A percentile compares a stretch with the other conserved stretches of the same genome.
These are phyloP conservation scores for Sporothrix schenckii DNA, from an alignment of 2,329 filamentous ascomycete species.

Conservation along the genomic window DNA sequence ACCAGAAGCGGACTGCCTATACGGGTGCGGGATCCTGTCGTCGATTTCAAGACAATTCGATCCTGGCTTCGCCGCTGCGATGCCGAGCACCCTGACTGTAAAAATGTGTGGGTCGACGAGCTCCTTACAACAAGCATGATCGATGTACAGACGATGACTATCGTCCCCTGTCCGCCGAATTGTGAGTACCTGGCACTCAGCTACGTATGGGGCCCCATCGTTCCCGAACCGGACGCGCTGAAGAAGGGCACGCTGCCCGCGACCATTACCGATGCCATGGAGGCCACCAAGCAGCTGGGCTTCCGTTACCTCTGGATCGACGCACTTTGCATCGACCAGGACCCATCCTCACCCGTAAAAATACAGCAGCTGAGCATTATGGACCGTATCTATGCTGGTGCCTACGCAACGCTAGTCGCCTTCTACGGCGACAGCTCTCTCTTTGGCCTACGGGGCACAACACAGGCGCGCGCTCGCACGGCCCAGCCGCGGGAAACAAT, in stretches of 20 bases:
- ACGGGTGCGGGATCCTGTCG: background rate
- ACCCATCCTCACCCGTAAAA: background rate
- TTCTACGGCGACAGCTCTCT: slow-evolving; percentile 23
- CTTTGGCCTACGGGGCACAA: slow-evolving; percentile 6
- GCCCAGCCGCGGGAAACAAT: slow-evolving; percentile 21
- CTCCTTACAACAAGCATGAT: slow-evolving; percentile 21
- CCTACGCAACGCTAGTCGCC: slow-evolving; percentile 21
- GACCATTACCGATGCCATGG: slow-evolving; percentile 32
- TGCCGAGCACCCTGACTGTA: slow-evolving; percentile 14
- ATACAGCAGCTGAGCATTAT: slow-evolving; percentile 25
- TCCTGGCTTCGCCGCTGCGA: slow-evolving; percentile 38
- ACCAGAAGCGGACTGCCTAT: background rate
- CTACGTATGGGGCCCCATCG: slow-evolving; percentile 30
- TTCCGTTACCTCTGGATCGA: slow-evolving; percentile 35
- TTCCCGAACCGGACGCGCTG: background rate
- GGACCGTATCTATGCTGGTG: slow-evolving; percentile 28
- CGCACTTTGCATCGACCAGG: slow-evolving; percentile 35
- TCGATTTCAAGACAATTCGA: background rate
- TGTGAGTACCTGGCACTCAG: slow-evolving; percentile 30
- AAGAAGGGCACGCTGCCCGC: slow-evolving; percentile 18
- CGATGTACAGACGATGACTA: slow-evolving; percentile 12
- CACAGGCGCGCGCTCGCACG: background rate
- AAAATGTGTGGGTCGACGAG: slow-evolving; percentile 1
- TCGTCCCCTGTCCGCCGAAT: slow-evolving; percentile 14
- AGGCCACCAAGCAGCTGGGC: slow-evolving; percentile 21